Percentiles rank a stretch among this genome's conserved stretches.
Evolutionary conservation across 2,329 filamentous ascomycete species (phyloP).

Genomic region (Thelonectria discophora): DNA sequence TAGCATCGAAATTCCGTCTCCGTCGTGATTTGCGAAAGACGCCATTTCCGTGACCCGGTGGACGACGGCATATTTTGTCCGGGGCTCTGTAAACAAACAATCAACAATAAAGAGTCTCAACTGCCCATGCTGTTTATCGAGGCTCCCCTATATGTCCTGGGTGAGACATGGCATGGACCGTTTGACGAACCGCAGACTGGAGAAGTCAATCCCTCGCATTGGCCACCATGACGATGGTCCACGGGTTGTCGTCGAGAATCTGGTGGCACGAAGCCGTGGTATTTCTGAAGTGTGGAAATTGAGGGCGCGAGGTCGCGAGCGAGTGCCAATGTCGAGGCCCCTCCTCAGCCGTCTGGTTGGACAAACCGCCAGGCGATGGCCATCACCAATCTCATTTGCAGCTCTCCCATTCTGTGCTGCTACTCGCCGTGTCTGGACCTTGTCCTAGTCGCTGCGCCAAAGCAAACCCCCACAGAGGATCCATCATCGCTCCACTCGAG

Average conservation of each 20-base stretch:
- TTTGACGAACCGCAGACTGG: slow-evolving; percentile 30
- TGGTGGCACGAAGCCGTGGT: background rate
- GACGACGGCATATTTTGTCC: slow-evolving; percentile 25
- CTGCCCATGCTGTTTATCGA: slow-evolving; percentile 25
- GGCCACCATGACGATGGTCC: slow-evolving; percentile 20
- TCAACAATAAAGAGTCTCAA: slow-evolving; percentile 22
- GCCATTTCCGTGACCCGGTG: slow-evolving; percentile 26
- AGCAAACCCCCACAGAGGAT: slow-evolving; percentile 34
- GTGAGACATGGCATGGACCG: slow-evolving; percentile 39
- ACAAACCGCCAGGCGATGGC: slow-evolving; percentile 23
- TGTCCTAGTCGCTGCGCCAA: slow-evolving; percentile 35
- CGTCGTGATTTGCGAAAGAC: slow-evolving; percentile 13
- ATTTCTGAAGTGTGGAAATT: slow-evolving; percentile 33
- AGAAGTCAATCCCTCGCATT: slow-evolving; percentile 20
- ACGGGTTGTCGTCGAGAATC: slow-evolving; percentile 16
- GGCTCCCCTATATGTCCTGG: slow-evolving; percentile 23
- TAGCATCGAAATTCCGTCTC: slow-evolving; percentile 22
- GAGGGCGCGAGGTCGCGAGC: slow-evolving; percentile 32
- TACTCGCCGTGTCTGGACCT: slow-evolving; percentile 37
- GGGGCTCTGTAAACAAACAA: slow-evolving; percentile 40
- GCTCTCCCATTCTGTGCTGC: slow-evolving; percentile 37
- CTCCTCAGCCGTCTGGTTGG: slow-evolving; percentile 28
- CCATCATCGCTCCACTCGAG: slow-evolving; percentile 39
- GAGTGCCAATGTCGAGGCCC: slow-evolving; percentile 26
- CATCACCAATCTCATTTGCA: slow-evolving; percentile 44